Conservation (phyloP, 352 stramenopile genomes). For the Globisporangium apiculatum region DNA sequence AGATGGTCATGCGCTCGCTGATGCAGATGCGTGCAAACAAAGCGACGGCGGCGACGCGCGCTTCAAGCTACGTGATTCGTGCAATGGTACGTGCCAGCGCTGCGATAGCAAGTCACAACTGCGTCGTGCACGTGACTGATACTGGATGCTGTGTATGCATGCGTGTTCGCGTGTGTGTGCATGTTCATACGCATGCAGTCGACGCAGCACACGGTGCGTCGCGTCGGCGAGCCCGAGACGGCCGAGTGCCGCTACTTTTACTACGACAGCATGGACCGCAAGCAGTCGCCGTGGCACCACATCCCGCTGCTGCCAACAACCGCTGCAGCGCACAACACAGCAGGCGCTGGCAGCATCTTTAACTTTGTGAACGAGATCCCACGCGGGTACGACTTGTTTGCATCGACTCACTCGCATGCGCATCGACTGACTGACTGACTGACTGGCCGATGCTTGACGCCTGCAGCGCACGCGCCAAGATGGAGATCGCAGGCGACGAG, state of each 20-base stretch:
- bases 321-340: conserved; percentile 15
- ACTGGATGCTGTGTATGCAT: no score
- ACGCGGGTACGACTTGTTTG: conserved; percentile 28
- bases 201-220: conserved; percentile 57
- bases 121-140: no score
- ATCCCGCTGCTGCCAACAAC: conserved; percentile 65
- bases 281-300: conserved; percentile 91
- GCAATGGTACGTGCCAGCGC: no score
- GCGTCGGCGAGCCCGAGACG: conserved; percentile 50
- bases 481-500: conserved; percentile 92
- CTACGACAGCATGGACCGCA: conserved; percentile 57
- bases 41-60: no score
- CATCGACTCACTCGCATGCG: background rate
- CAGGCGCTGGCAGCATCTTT: conserved; percentile 51
- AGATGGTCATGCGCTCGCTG: no score
- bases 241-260: conserved; percentile 81
- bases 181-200: no score
- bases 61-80: no score
- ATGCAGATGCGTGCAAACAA: no score
- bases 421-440: background rate
- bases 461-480: conserved; percentile 73
- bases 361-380: conserved; percentile 95
- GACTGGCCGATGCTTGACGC: background rate
- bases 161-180: no score
- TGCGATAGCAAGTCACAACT: no score